These are phyloP conservation scores for Curvularia verruculosa DNA, from an alignment of 2,329 filamentous ascomycete genomes.

Conservation along the genomic window DNA sequence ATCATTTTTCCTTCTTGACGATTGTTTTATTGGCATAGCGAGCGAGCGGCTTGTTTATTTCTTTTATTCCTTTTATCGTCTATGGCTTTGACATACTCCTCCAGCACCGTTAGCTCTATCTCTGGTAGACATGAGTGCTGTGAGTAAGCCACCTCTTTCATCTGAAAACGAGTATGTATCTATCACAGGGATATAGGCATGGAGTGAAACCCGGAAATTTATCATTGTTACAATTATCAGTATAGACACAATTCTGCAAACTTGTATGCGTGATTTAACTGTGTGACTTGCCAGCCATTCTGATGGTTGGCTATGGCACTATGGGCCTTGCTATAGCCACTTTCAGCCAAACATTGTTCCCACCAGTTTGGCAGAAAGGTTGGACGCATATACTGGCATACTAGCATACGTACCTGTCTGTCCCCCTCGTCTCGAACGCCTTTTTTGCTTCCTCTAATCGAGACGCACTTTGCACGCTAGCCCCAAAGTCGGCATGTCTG, in stretches of 20 bases:
- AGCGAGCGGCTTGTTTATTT: slow-evolving; percentile 24
- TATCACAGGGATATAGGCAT: slow-evolving; percentile 14
- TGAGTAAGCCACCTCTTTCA: slow-evolving; percentile 15
- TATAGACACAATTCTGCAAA: not conserved
- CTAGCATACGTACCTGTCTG: not conserved
- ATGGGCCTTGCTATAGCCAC: not conserved
- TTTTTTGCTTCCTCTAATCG: not conserved
- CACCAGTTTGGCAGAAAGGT: not conserved
- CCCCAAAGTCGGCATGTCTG: not conserved
- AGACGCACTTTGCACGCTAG: not conserved
- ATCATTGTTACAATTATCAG: slow-evolving; percentile 11
- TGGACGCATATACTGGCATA: not conserved
- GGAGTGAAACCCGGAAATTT: slow-evolving; percentile 9
- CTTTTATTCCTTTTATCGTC: not conserved
- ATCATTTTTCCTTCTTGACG: slow-evolving; percentile 32
- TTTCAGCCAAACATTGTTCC: not conserved
- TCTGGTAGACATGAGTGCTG: slow-evolving; percentile 7
- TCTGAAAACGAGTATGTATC: slow-evolving; percentile 20
- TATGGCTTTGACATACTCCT: slow-evolving; percentile 16
- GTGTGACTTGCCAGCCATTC: not conserved
- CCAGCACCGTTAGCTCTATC: slow-evolving; percentile 4
- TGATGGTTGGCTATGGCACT: not conserved
- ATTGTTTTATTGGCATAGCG: slow-evolving; percentile 51
- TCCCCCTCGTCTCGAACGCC: not conserved
- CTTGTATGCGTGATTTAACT: not conserved